Evolutionary conservation across 2,329 filamentous ascomycete species (phyloP).

Genomic region (Penicillium decumbens): DNA sequence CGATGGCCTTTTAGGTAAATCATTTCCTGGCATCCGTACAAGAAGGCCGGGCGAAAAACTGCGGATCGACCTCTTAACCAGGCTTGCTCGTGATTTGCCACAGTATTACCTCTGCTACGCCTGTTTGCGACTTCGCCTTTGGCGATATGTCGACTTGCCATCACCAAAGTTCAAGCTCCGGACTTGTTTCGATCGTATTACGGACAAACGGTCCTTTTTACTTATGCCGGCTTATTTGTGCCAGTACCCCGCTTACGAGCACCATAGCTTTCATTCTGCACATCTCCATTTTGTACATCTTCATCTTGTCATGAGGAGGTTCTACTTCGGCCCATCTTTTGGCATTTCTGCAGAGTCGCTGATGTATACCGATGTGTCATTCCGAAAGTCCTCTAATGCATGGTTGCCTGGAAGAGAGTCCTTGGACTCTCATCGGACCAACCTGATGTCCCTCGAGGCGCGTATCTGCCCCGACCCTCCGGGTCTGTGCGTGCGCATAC

Average conservation of each 20-base stretch:
- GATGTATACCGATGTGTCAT: constrained; percentile 5
- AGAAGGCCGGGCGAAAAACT: neutral
- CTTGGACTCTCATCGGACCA: neutral
- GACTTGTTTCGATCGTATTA: neutral
- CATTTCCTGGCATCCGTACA: neutral
- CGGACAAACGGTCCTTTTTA: no score
- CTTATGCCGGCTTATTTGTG: neutral
- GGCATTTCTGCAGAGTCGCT: constrained; percentile 8
- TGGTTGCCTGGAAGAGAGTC: neutral
- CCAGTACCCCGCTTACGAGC: neutral
- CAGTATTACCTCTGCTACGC: constrained; percentile 12
- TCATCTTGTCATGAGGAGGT: constrained; percentile 12
- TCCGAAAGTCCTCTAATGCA: neutral
- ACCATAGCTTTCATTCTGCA: constrained; percentile 2
- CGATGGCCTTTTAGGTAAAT: neutral
- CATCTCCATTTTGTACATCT: constrained; percentile 14
- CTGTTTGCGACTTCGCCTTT: constrained; percentile 11
- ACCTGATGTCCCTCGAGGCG: constrained; percentile 6
- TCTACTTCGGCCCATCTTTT: constrained; percentile 6
- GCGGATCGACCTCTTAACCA: constrained; percentile 1
- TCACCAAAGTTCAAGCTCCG: neutral
- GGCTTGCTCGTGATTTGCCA: constrained; percentile 7
- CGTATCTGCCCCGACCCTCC: constrained; percentile 5
- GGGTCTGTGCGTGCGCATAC: constrained; percentile 3
- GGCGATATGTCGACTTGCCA: constrained; percentile 5